Percentiles rank a stretch among this genome's conserved stretches.
Evolutionary conservation across 225 moss, liverwort and hornwort species (phyloP).

Genomic region (Marchantia paleacea): DNA sequence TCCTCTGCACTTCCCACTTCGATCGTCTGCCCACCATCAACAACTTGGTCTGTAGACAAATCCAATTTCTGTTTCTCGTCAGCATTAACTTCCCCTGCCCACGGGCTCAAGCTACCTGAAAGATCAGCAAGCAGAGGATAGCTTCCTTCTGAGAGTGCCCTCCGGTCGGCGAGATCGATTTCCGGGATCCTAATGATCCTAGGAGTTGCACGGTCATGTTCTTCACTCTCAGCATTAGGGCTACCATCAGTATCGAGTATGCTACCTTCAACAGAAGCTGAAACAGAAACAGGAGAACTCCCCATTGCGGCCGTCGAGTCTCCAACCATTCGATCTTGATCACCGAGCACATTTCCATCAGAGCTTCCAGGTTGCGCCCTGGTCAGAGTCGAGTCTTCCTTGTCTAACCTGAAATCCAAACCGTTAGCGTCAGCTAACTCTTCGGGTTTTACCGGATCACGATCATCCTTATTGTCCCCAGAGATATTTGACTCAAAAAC

Average conservation of each 20-base stretch:
- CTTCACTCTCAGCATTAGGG: not conserved
- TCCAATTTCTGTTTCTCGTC: constrained; percentile 31
- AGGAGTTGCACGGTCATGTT: not conserved
- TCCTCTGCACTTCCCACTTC: constrained; percentile 27
- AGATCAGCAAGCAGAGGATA: constrained; percentile 66
- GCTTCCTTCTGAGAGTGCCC: constrained; percentile 55
- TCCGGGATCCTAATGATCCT: constrained; percentile 22
- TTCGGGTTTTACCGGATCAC: constrained; percentile 25
- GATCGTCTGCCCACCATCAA: constrained; percentile 30
- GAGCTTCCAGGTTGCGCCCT: not conserved
- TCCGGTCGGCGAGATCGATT: constrained; percentile 38
- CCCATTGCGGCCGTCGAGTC: not conserved
- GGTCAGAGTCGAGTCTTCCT: not conserved
- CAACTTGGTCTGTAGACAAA: constrained; percentile 22
- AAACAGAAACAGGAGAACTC: not conserved
- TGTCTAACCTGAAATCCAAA: constrained; percentile 34
- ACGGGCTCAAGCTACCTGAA: constrained; percentile 54
- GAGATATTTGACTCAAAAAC: constrained; percentile 21
- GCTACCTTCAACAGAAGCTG: constrained; percentile 3
- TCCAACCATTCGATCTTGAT: not conserved
- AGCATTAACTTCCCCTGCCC: constrained; percentile 46
- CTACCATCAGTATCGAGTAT: not conserved
- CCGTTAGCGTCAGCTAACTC: constrained; percentile 47
- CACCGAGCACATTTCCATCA: not conserved
- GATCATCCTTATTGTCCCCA: constrained; percentile 27